Base-by-base conservation (phyloP, 2,329 filamentous ascomycete species). In the Cytospora piceae region DNA sequence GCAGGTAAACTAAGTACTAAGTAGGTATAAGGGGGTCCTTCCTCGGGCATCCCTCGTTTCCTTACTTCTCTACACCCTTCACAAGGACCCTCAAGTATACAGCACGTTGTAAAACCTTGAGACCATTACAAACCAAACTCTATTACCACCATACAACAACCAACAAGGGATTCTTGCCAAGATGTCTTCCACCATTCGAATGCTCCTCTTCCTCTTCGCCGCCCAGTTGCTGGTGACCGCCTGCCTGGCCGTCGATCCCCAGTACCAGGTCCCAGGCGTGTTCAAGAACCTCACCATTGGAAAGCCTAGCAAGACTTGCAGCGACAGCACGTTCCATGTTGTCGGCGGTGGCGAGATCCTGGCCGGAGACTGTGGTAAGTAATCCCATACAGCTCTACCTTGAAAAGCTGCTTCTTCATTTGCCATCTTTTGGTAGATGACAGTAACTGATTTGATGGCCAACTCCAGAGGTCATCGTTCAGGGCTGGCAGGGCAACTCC, bases 171-270 rank as follows among this genome's bases (percentile, higher is more conserved):
- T 8, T 2, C 29, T 29, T 6, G 53, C n/a, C 39, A 37, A 57
- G 42, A 63, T 63, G 60, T 32, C 49, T 51, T 32, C 29, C 9
- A 8, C n/a, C 39, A 31, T 63, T 49, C 46, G 46, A 24, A 20
- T 8, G 14, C 2, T 27, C 24, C 52, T 62, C 20, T 12, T 63
- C 29, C 29, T 63, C 34, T 22, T 37, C 9, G 39, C 39, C 11
- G 17, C 46, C n/a, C 46, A 49, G 6, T 49, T 29, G 39, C 6
- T 63, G 29, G 53, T 54, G 32, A 29, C 15, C 9, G 6, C 37
- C 39, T 29, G 53, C 22, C 31, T 57, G 12, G 53, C 59, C 59
- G 17, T 4, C 17, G 27, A 42, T 4, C 14, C 32, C 34, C 51
- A 34, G 34, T 51, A 34, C 29, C 60, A 63, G 27, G 49, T 27